These are phyloP conservation scores for Ogataea allantospora DNA, from an alignment of 805 yeast genomes.

Conservation along the genomic window DNA sequence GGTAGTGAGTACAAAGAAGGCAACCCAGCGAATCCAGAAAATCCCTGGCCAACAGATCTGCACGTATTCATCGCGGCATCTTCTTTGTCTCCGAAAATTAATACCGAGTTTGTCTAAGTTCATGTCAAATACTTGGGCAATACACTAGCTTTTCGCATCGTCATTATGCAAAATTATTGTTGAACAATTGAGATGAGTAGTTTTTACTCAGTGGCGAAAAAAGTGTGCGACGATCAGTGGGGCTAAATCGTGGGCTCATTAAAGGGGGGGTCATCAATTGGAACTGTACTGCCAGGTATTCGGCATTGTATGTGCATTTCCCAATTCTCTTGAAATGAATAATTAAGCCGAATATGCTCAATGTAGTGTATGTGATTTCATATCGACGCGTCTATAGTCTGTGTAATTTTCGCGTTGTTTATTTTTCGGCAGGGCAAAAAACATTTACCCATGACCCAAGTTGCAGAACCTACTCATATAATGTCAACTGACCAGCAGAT, in stretches of 20 bases:
- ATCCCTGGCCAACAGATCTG: no score
- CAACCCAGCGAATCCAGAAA: no score
- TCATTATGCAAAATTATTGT: no score
- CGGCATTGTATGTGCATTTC: no score
- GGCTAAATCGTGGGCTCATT: neutral
- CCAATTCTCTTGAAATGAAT: no score
- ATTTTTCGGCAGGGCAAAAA: slow-evolving; percentile 16
- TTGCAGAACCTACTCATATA: slow-evolving; percentile 14
- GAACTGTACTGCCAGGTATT: no score
- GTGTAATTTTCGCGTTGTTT: slow-evolving; percentile 22
- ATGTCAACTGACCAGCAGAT: slow-evolving; percentile 11
- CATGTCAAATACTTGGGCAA: neutral
- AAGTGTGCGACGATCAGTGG: neutral
- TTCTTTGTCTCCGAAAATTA: neutral
- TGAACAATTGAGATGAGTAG: no score
- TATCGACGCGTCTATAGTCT: slow-evolving; percentile 15
- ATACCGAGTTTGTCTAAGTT: neutral
- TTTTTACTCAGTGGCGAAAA: neutral
- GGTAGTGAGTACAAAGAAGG: neutral
- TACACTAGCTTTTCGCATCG: neutral
- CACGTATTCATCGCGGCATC: neutral
- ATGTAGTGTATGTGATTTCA: no score
- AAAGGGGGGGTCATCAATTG: neutral
- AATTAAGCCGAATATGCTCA: neutral
- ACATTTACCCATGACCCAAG: slow-evolving; percentile 13